Evolutionary conservation across 202 grass and related monocot species (phyloP).

Genomic region (Cymbopogon flexuosus): DNA sequence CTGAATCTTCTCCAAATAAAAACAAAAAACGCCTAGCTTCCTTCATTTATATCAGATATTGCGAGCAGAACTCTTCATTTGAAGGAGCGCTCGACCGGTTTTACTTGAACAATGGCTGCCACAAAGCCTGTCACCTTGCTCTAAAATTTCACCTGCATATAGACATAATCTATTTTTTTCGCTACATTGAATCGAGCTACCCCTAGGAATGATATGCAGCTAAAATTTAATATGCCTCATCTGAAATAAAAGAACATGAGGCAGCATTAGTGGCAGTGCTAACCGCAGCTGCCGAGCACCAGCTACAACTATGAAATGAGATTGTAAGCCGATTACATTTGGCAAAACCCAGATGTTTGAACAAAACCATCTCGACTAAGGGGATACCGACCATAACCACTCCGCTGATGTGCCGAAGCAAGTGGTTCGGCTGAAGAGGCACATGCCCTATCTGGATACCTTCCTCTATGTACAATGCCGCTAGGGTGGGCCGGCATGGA

Average conservation of each 20-base stretch:
- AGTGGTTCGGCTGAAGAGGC: conserved; percentile 43
- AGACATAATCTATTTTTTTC: conserved; percentile 43
- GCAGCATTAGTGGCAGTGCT: conserved; percentile 35
- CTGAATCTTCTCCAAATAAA: not conserved
- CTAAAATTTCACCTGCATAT: conserved; percentile 39
- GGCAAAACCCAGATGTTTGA: conserved; percentile 83
- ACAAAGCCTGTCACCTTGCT: conserved; percentile 21
- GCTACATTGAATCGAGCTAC: conserved; percentile 38
- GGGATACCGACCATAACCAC: conserved; percentile 40
- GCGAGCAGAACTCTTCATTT: conserved; percentile 2
- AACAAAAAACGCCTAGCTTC: not conserved
- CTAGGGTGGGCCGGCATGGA: conserved; percentile 37
- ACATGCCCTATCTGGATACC: conserved; percentile 56
- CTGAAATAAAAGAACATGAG: conserved; percentile 60
- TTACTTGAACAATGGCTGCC: conserved; percentile 31
- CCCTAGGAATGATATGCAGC: conserved; percentile 42
- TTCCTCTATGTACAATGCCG: conserved; percentile 86
- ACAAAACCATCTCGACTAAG: conserved; percentile 64
- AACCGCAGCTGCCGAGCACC: conserved; percentile 39
- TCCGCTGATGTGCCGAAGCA: conserved; percentile 30
- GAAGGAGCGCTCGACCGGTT: conserved; percentile 21
- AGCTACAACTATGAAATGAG: conserved; percentile 48
- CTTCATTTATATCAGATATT: not conserved
- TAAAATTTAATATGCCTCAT: conserved; percentile 57
- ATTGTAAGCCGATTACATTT: conserved; percentile 53